Base-by-base conservation (phyloP, 305 asterid genomes). In the Solanum hybrid region DNA sequence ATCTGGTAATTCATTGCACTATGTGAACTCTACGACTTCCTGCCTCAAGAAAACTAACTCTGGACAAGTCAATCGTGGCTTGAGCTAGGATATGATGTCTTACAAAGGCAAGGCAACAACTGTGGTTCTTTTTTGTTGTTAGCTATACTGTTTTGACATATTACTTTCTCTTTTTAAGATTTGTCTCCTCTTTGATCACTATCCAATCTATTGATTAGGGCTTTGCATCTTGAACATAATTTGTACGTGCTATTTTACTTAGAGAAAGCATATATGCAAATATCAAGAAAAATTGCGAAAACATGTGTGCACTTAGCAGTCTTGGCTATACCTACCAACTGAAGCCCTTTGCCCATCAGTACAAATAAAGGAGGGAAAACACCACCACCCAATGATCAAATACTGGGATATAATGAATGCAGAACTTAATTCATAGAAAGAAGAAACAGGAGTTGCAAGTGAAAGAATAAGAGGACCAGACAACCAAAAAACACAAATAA, bases 391-490 rank as follows among this genome's bases (percentile, higher is more conserved):
- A 82, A 29, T 82, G 71, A 34, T 42, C 87, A 82, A 64, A 28
- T 82, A 33, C 87, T 42, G 86, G 67, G 64, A 26, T 24, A 81
- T 13, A 39, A 37, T 39, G 86, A 81, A 81, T 37, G 12, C 35
- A 81, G 35, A 81, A 37, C 46, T 26, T 39, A 39, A 39, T 39
- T 26, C 71, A 42, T 29, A 46, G 87, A 16, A 46, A 31, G 73
- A 46, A 28, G 39, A 46, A 83, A 28, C 71, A 42, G 74, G 29
- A 83, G 87, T 46, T 83, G 73, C 20, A 77, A 39, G 28, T 24
- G 87, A 51, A 22, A 26, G 85, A 91, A 75, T 39, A 89, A 88
- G 85, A 69, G 57, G 46, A 64, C 29, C 67, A 35, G 90, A 78
- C 24, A 78, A 89, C 79, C 75, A 75, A 31, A 78, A 78, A 33